Evolutionary conservation across 2,329 filamentous ascomycete species (phyloP), one percentile per base, ranked within the genome.

Genomic region (Penicillium paneum): DNA sequence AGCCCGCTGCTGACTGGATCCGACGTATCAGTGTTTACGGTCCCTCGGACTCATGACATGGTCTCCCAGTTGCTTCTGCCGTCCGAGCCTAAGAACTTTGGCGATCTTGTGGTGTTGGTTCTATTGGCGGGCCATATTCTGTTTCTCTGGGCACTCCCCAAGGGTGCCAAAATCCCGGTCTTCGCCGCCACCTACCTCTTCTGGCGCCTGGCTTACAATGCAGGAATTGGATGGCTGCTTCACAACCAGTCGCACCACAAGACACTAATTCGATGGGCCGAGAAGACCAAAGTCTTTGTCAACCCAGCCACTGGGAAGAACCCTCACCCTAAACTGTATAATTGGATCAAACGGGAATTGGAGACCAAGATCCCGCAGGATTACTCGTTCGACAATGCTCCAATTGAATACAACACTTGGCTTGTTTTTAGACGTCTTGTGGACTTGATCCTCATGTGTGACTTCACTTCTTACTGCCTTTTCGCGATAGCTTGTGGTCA

Each of bases 331-430:
- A 85, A 83, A 77, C 79, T 97, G 49, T 96, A 95, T 80, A 81
- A 83, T 38, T 81, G 96, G 60, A 80, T 99, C 66, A 96, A 96
- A 74, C 81, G 82, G 56, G 94, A 99, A 75, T 82, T 97, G 73
- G 92, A 97, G 76, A 88, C 90, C 65, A 97, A 99, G 77, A 96
- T 99, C 59, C 88, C 90, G 3, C 83, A 89, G 67, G 91, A 99
- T 77, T 99, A 97, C 78, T 86, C 87, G 60, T 96, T 99, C 69
- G 92, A 96, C 65, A 83, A 89, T 64, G 93, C 93, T 0, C 94
- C 94, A 15, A 81, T 97, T 72, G 94, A 99, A 81, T 99, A 97
- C 83, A 99, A 99, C 78, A 96, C 94, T 39, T 99, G 94, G 94
- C 83, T 99, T 53, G 85, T 97, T 63, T 99, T 99, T 78, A 88